Conservation (phyloP, 2,329 filamentous ascomycete species). For the Cladosporium austrohemisphaericum region DNA sequence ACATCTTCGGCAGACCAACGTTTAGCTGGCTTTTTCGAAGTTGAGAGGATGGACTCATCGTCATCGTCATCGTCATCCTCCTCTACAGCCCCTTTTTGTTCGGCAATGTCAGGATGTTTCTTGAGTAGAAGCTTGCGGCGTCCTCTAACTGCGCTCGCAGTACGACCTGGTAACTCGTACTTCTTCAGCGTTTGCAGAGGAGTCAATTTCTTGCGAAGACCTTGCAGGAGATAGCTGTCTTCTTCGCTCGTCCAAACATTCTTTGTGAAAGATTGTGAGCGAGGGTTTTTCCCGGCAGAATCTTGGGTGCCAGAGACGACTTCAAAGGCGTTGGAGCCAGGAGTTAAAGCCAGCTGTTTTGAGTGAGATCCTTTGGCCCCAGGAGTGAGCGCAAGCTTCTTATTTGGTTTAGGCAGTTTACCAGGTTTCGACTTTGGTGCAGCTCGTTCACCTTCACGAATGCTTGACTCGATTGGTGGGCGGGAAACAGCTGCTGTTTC, state of each 20-base stretch:
- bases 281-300: conserved; percentile 2
- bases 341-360: background rate
- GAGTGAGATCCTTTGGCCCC: background rate
- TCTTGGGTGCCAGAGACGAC: background rate
- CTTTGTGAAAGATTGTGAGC: background rate
- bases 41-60: background rate
- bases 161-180: background rate
- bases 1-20: conserved; percentile 4
- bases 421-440: background rate
- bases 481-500: background rate
- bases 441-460: too few relatives aligned
- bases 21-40: background rate
- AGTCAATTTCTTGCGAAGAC: background rate
- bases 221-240: background rate
- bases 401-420: background rate
- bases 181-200: background rate
- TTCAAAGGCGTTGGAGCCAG: background rate
- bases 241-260: conserved; percentile 6
- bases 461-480: background rate
- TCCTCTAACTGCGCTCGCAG: conserved; percentile 8
- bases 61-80: background rate
- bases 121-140: conserved; percentile 4
- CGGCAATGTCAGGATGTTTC: background rate
- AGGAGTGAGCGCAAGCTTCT: background rate
- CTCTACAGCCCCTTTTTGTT: background rate